Evolutionary conservation across 495 filamentous ascomycete species (phyloP), one percentile per base, ranked within the genome.

Genomic region (Penicillium bialowiezense): DNA sequence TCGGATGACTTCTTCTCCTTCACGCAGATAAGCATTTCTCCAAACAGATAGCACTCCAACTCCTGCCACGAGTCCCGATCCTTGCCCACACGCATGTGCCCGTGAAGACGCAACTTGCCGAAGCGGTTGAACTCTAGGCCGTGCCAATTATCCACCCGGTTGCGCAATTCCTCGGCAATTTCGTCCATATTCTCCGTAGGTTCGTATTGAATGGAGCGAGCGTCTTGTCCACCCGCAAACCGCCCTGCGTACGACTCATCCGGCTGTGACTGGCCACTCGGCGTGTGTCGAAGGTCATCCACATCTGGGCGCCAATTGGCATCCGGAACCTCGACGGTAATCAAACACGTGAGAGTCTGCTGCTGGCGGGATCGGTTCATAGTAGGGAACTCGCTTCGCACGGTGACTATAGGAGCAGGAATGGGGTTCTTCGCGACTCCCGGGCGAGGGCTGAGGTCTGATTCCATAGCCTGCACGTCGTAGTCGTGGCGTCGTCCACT

Each of bases 1-100:
- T 79, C 75, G 3, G 73, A 54, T 20, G 76, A 67, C 67, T 91
- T 95, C 79, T 96, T 97, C 62, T 97, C 93, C 69, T 97, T 99
- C 50, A 97, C 90, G 64, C 93, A 99, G 54, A 99, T 99, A 43
- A 99, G 90, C 93, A 99, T 99, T 69, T 97, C 93, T 3, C 86
- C 88, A 62, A 97, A 99, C 17, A 99, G 79, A 69, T 89, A 99
- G 65, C 95, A 99, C 65, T 97, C 91, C 44, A 99, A 69, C 62
- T 99, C 95, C 72, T 99, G 93, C 93, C 93, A 99, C 10, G 93
- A 91, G 56, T 93, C 80, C 54, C 90, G 90, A 65, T 99, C 93
- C 59, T 97, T 99, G 54, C 95, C 93, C 17, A 99, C 93, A 45
- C 87, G 84, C 53, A 97, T 85, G 13, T 88, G 91, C 36, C 91